Base-by-base conservation (phyloP, 2,329 filamentous ascomycete species). In the Clarireedia monteithiana region DNA sequence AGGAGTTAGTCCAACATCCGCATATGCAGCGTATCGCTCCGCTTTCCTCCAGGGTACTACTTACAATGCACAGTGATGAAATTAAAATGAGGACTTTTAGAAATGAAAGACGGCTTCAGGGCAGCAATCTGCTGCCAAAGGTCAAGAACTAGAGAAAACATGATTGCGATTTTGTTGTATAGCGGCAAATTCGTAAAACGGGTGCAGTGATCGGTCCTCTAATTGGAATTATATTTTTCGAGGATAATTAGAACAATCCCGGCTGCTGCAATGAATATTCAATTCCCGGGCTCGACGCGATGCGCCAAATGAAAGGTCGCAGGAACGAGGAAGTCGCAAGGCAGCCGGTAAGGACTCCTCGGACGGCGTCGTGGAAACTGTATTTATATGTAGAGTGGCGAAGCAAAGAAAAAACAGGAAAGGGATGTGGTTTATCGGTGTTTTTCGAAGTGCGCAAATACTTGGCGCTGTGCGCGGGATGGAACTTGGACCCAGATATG, bases 41-140 rank as follows among this genome's bases (percentile, higher is more conserved):
- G 17, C 20, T 15, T 27, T 26, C 14, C 23, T 24, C 2, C 6
- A 20, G 14, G 27, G 12, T 24, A 75, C 82, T 24, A 75, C 82
- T 71, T 73, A 89, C 86, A 95, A 67, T 95, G 89, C 15, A 83
- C 76, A 1, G 85, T 84, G 59, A 94, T 91, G 69, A 92, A 95
- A 73, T 89, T 91, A 72, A 91, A 86, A 63, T 84, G 82, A 15
- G 83, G 85, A 64, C 80, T 77, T 66, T 77, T 81, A 53, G 78
- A 77, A 27, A 83, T 63, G 60, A 85, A 82, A 15, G 79, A 74
- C 3, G 80, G 81, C 66, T 79, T 81, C 60, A 81, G 65, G 57
- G 74, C 69, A 69, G 72, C 74, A 59, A 81, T 56, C 64, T 78
- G 73, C 39, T 67, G 68, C 72, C 72, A 72, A 15, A 64, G 40